phyloP scores from a whole-genome alignment of 2,329 filamentous ascomycete species.

The Esteya vermicola region DNA sequence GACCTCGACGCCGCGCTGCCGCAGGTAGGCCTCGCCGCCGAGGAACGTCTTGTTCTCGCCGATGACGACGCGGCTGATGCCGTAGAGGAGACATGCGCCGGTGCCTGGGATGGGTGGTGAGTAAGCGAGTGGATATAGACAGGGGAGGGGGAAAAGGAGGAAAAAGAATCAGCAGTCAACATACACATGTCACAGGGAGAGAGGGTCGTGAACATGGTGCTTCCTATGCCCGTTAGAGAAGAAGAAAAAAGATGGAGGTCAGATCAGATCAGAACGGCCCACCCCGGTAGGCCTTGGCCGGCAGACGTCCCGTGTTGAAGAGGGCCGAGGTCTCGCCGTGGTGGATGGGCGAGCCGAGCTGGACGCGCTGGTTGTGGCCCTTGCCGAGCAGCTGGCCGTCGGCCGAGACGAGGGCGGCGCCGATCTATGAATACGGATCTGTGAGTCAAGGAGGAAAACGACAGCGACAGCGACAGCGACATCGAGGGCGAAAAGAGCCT shows the following conservation, averaged over 20 bases:
- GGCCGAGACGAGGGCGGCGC: slow-evolving; percentile 46
- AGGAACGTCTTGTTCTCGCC: slow-evolving; percentile 66
- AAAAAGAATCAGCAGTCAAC: slow-evolving; percentile 5
- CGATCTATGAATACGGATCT: slow-evolving; percentile 23
- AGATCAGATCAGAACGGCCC: not conserved
- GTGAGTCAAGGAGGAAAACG: not conserved
- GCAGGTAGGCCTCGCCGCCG: slow-evolving; percentile 58
- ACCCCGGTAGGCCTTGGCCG: slow-evolving; percentile 48
- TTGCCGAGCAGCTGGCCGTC: slow-evolving; percentile 57
- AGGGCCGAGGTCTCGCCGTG: slow-evolving; percentile 64
- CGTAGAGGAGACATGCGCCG: slow-evolving; percentile 63
- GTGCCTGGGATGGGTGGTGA: slow-evolving; percentile 26
- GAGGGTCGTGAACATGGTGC: slow-evolving; percentile 74
- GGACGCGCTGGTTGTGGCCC: slow-evolving; percentile 64
- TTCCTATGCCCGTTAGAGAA: slow-evolving; percentile 21
- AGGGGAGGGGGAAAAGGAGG: not conserved
- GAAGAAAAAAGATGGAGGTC: not conserved
- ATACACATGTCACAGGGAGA: slow-evolving; percentile 68
- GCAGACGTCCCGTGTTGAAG: slow-evolving; percentile 57
- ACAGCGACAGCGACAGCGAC: not conserved
- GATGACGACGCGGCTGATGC: slow-evolving; percentile 58
- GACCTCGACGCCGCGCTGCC: slow-evolving; percentile 54
- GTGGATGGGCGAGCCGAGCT: slow-evolving; percentile 55
- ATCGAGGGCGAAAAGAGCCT: slow-evolving; percentile 9
- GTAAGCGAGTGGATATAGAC: not conserved